Percentiles rank a stretch among this genome's conserved stretches.
Conservation (phyloP, 1,139 yeast species). For the Candida anutae region DNA sequence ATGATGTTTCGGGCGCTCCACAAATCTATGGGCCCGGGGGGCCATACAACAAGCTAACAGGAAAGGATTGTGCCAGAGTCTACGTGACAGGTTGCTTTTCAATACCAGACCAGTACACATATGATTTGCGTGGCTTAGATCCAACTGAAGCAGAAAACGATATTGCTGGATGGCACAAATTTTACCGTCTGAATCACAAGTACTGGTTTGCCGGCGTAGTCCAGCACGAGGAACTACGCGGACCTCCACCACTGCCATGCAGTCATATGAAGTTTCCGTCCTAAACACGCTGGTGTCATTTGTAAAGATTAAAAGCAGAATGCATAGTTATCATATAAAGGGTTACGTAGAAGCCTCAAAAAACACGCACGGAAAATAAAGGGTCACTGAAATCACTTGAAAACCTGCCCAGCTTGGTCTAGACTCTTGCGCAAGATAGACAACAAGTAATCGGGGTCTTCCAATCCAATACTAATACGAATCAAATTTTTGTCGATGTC, state of each 20-base stretch:
- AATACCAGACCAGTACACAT: conserved; percentile 49
- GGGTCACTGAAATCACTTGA: too few species aligned
- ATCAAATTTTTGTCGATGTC: conserved; percentile 79
- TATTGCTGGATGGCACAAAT: conserved; percentile 43
- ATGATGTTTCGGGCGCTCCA: conserved; percentile 55
- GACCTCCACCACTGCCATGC: conserved; percentile 33
- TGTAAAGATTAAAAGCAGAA: not conserved
- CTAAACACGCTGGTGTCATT: conserved; percentile 1
- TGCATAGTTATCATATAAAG: not conserved
- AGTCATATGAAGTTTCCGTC: conserved; percentile 30
- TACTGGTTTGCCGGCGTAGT: conserved; percentile 67
- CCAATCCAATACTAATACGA: conserved; percentile 81
- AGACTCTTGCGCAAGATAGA: conserved; percentile 52
- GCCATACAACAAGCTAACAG: conserved; percentile 53
- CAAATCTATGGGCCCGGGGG: conserved; percentile 61
- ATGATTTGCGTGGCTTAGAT: conserved; percentile 61
- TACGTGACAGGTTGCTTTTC: conserved; percentile 71
- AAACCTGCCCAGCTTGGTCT: conserved; percentile 49
- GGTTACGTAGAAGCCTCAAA: too few species aligned
- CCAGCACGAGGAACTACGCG: conserved; percentile 25
- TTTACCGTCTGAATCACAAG: conserved; percentile 34
- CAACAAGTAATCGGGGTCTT: conserved; percentile 48
- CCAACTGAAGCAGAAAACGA: conserved; percentile 22
- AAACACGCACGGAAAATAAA: too few species aligned
- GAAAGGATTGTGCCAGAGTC: conserved; percentile 67